phyloP scores from a whole-genome alignment of 345 rosid genomes.

The Ceriops zippeliana region DNA sequence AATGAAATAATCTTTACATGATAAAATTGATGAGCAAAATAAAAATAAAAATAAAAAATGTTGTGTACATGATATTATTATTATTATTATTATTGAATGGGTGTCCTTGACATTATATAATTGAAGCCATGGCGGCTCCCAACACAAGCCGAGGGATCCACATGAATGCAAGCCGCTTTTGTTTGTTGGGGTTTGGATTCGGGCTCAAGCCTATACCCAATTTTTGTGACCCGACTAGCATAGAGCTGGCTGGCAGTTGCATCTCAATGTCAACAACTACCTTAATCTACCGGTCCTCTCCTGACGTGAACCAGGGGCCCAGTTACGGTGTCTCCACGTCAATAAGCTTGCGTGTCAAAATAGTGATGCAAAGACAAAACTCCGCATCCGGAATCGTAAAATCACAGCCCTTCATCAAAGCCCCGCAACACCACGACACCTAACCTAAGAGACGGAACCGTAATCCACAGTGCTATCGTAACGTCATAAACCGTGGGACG shows the following conservation, averaged over 20 bases:
- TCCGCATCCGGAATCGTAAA: background rate
- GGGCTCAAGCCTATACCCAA: too few relatives aligned
- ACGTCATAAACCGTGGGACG: background rate
- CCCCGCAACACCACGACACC: background rate
- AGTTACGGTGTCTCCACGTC: background rate
- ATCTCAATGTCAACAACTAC: background rate
- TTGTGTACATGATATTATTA: too few relatives aligned
- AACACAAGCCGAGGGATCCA: too few relatives aligned
- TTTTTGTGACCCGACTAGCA: too few relatives aligned
- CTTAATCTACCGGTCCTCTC: conserved; percentile 1
- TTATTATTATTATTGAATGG: too few relatives aligned
- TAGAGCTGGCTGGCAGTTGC: background rate
- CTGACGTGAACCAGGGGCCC: background rate
- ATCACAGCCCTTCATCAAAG: background rate
- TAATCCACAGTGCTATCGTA: background rate
- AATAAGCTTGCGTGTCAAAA: background rate
- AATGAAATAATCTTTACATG: too few relatives aligned
- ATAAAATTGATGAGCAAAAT: too few relatives aligned
- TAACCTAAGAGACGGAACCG: background rate
- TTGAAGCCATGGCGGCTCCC: too few relatives aligned
- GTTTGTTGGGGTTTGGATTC: too few relatives aligned
- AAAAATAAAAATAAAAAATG: too few relatives aligned
- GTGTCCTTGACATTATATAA: too few relatives aligned
- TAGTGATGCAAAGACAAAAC: background rate
- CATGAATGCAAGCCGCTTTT: too few relatives aligned